phyloP scores from a whole-genome alignment of 805 yeast genomes.

The Wickerhamiella hasegawae region DNA sequence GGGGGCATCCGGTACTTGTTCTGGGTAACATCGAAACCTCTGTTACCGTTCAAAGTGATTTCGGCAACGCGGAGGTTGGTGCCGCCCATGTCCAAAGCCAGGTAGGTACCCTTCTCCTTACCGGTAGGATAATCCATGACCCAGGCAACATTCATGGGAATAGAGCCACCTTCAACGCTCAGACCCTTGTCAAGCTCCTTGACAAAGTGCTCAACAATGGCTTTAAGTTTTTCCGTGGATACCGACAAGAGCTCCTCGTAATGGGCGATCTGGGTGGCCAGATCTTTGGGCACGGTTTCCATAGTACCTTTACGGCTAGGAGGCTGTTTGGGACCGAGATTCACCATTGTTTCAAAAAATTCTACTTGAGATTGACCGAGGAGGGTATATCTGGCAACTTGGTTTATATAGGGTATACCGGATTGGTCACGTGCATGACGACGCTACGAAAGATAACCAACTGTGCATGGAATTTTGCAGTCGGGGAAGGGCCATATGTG shows the following conservation, averaged over 20 bases:
- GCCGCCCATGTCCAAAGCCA: constrained; percentile 95
- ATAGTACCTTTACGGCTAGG: constrained; percentile 59
- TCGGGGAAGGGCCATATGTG: too few relatives aligned
- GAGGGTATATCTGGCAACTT: too few relatives aligned
- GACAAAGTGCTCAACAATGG: constrained; percentile 61
- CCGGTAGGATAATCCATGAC: constrained; percentile 90
- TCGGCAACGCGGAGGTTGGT: constrained; percentile 88
- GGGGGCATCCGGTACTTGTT: constrained; percentile 72
- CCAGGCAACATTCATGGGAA: constrained; percentile 97
- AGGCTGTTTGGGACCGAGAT: constrained; percentile 70
- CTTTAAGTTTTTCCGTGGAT: constrained; percentile 39
- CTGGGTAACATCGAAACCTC: constrained; percentile 73
- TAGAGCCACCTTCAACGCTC: constrained; percentile 48
- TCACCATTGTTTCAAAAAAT: constrained; percentile 39
- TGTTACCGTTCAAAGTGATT: constrained; percentile 68
- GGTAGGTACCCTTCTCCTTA: constrained; percentile 69
- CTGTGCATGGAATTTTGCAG: too few relatives aligned
- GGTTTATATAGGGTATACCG: too few relatives aligned
- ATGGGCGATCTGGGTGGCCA: constrained; percentile 40
- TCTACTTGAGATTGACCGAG: too few relatives aligned
- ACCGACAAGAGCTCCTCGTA: constrained; percentile 51
- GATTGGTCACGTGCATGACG: too few relatives aligned
- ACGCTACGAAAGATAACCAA: too few relatives aligned
- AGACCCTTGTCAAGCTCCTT: constrained; percentile 71
- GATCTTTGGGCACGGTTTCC: constrained; percentile 50